phyloP scores from a whole-genome alignment of 352 stramenopile species.

The Phytophthora idaei region DNA sequence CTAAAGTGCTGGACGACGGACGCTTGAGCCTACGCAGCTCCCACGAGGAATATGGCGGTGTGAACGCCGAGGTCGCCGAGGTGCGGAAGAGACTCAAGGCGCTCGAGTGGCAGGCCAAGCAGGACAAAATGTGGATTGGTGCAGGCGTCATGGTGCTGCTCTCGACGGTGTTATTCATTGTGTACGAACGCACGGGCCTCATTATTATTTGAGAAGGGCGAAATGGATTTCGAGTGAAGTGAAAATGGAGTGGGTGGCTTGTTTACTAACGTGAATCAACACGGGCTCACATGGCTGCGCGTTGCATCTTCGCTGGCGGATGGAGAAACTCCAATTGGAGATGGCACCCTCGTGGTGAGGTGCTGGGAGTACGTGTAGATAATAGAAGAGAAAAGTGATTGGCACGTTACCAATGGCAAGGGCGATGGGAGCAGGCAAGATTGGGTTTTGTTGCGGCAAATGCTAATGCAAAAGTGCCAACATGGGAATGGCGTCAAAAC shows the following conservation, averaged over 20 bases:
- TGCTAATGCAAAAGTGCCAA: not conserved
- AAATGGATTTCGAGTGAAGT: not conserved
- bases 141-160: constrained; percentile 64
- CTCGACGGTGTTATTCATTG: constrained; percentile 73
- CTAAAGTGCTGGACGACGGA: constrained; percentile 71
- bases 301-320: too few relatives aligned
- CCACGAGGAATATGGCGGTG: constrained; percentile 61
- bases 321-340: not conserved
- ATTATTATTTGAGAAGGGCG: constrained; percentile 54
- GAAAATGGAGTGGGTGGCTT: not conserved
- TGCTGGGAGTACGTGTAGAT: not conserved
- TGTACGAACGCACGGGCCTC: constrained; percentile 77
- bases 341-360: not conserved
- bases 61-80: constrained; percentile 60
- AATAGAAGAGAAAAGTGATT: not conserved
- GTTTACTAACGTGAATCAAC: not conserved
- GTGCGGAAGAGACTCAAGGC: constrained; percentile 68
- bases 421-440: too few relatives aligned
- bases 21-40: constrained; percentile 62
- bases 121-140: constrained; percentile 83
- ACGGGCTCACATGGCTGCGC: too few relatives aligned
- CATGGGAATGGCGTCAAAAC: constrained; percentile 2
- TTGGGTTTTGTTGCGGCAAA: too few relatives aligned
- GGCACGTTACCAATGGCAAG: not conserved
- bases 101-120: constrained; percentile 72